phyloP scores from a whole-genome alignment of 352 stramenopile species.

The Phytophthora syringae region DNA sequence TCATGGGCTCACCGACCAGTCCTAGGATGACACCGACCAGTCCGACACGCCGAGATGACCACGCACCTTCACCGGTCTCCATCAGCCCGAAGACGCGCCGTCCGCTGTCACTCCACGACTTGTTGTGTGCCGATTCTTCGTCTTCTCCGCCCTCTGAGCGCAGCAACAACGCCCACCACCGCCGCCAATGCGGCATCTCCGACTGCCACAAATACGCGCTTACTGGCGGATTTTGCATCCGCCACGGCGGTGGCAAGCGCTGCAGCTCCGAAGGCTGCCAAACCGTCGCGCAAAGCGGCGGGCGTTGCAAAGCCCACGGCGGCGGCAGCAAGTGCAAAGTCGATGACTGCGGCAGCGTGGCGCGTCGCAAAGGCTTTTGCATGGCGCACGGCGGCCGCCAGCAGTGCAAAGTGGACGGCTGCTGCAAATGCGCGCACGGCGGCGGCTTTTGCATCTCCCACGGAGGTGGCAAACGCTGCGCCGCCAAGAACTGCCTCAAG shows the following conservation, averaged over 20 bases:
- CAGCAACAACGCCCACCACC: conserved; percentile 42
- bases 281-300: conserved; percentile 81
- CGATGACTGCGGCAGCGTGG: conserved; percentile 59
- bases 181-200: conserved; percentile 62
- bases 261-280: conserved; percentile 63
- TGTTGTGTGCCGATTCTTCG: conserved; percentile 47
- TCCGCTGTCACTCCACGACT: conserved; percentile 55
- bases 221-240: conserved; percentile 74
- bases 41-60: not conserved
- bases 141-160: conserved; percentile 13
- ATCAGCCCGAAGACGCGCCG: conserved; percentile 45
- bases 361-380: conserved; percentile 72
- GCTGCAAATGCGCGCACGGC: conserved; percentile 76
- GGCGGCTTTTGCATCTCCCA: conserved; percentile 79
- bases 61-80: not conserved
- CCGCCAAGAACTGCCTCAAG: conserved; percentile 59
- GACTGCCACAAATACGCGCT: conserved; percentile 75
- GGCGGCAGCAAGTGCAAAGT: conserved; percentile 85
- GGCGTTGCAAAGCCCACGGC: conserved; percentile 84
- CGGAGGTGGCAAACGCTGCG: conserved; percentile 75
- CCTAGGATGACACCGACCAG: conserved; percentile 33
- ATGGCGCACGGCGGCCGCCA: conserved; percentile 77
- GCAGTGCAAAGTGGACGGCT: conserved; percentile 76
- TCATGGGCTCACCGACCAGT: conserved; percentile 42
- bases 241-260: conserved; percentile 78